These are phyloP conservation scores for Xylaria flabelliformis DNA, from an alignment of 495 filamentous ascomycete genomes.

Conservation along the genomic window DNA sequence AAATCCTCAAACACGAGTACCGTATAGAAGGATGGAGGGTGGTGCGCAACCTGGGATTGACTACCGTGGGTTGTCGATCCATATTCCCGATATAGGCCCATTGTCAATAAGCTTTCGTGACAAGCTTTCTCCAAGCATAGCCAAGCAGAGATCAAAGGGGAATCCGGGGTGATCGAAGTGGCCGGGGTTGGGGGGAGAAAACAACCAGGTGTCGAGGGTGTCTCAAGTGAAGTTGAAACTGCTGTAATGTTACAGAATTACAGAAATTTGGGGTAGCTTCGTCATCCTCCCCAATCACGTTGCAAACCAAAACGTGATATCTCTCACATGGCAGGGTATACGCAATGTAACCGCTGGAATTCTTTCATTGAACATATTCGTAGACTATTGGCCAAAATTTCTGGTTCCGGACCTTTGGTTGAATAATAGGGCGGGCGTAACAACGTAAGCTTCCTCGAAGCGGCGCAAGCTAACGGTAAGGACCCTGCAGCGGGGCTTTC, in stretches of 20 bases:
- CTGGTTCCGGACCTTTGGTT: neutral
- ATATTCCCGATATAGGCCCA: neutral
- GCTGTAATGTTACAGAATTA: conserved; percentile 22
- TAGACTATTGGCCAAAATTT: neutral
- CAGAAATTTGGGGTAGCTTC: conserved; percentile 2
- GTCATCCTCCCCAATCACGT: conserved; percentile 4
- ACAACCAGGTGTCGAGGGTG: neutral
- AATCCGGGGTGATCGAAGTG: conserved; percentile 14
- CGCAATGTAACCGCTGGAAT: neutral
- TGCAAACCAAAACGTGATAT: neutral
- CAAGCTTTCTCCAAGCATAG: conserved; percentile 22
- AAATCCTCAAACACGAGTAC: conserved; percentile 18
- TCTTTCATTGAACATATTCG: neutral
- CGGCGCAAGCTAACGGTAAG: neutral
- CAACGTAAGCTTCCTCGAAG: neutral
- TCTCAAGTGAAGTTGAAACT: conserved; percentile 24
- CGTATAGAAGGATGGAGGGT: conserved; percentile 1
- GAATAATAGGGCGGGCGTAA: neutral
- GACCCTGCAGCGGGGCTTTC: neutral
- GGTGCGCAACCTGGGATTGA: conserved; percentile 1
- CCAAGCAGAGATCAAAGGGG: conserved; percentile 11
- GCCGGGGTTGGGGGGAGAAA: conserved; percentile 4
- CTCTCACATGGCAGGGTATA: neutral
- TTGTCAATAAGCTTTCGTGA: neutral
- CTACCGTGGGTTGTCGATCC: conserved; percentile 6